phyloP scores from a whole-genome alignment of 768 basidiomycete genomes.

The Mycena vulgaris region DNA sequence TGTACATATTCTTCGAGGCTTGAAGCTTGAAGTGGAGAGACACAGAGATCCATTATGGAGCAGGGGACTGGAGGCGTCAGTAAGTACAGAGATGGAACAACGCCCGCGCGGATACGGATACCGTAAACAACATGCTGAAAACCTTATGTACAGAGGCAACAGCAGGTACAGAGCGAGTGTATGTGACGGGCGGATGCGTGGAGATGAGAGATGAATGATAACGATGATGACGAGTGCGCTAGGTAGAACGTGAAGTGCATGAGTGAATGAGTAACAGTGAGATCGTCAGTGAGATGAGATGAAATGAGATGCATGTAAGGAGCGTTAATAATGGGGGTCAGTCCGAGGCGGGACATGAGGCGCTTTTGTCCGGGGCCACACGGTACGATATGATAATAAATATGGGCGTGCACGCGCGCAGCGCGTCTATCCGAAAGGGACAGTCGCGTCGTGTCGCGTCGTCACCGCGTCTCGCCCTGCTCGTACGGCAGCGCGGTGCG shows the following conservation, averaged over 20 bases:
- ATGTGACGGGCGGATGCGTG: constrained; percentile 15
- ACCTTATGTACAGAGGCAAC: constrained; percentile 31
- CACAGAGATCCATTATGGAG: constrained; percentile 1
- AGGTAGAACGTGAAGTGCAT: background rate
- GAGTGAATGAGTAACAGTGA: constrained; percentile 13
- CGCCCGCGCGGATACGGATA: background rate
- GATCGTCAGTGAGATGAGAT: constrained; percentile 19
- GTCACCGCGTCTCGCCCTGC: constrained; percentile 20
- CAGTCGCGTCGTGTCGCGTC: too few relatives aligned
- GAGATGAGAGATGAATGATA: constrained; percentile 2
- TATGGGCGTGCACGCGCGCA: background rate
- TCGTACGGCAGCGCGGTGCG: constrained; percentile 23
- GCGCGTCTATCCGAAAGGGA: background rate
- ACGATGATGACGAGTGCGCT: constrained; percentile 2
- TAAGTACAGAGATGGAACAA: constrained; percentile 29
- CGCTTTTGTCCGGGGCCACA: constrained; percentile 23
- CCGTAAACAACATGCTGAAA: constrained; percentile 24
- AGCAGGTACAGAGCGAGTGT: constrained; percentile 11
- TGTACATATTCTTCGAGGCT: too few relatives aligned
- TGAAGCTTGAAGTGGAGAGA: background rate
- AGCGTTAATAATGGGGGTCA: constrained; percentile 12
- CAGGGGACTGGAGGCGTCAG: background rate
- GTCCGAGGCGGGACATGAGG: constrained; percentile 4
- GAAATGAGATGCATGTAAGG: constrained; percentile 34
- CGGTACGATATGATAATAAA: constrained; percentile 5